Conservation (phyloP, 2,329 filamentous ascomycete species). For the Pochonia chlamydosporia region DNA sequence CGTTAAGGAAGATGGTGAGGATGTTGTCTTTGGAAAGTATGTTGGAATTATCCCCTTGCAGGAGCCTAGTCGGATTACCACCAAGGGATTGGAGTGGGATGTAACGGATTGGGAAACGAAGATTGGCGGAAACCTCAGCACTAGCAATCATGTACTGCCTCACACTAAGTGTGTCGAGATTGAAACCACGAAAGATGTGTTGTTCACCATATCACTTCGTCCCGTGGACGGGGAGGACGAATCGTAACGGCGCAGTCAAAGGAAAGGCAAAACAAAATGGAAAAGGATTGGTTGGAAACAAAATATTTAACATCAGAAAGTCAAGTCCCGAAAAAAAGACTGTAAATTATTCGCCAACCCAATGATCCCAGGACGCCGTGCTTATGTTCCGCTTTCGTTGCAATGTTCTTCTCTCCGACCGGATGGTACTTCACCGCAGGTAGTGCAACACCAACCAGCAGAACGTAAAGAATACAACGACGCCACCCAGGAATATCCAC, state of each 20-base stretch:
- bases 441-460: constrained; percentile 89
- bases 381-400: constrained; percentile 4
- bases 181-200: constrained; percentile 55
- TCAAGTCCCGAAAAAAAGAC: background rate
- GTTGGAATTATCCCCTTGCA: constrained; percentile 82
- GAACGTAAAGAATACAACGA: constrained; percentile 81
- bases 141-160: constrained; percentile 69
- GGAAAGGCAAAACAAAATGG: background rate
- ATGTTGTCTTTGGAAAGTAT: constrained; percentile 64
- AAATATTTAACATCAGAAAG: background rate
- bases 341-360: constrained; percentile 4
- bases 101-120: constrained; percentile 73
- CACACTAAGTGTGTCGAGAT: constrained; percentile 56
- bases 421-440: constrained; percentile 43
- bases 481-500: constrained; percentile 92
- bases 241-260: constrained; percentile 11
- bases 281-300: background rate
- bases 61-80: constrained; percentile 72
- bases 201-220: constrained; percentile 68
- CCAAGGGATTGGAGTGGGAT: constrained; percentile 84
- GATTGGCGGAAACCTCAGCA: constrained; percentile 69
- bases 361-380: constrained; percentile 13
- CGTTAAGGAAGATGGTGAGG: constrained; percentile 45
- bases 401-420: constrained; percentile 4
- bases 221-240: constrained; percentile 29